Evolutionary conservation across 164 flowering plant species (phyloP), one percentile per base, ranked within the genome.

Genomic region (Vitis rupestris): DNA sequence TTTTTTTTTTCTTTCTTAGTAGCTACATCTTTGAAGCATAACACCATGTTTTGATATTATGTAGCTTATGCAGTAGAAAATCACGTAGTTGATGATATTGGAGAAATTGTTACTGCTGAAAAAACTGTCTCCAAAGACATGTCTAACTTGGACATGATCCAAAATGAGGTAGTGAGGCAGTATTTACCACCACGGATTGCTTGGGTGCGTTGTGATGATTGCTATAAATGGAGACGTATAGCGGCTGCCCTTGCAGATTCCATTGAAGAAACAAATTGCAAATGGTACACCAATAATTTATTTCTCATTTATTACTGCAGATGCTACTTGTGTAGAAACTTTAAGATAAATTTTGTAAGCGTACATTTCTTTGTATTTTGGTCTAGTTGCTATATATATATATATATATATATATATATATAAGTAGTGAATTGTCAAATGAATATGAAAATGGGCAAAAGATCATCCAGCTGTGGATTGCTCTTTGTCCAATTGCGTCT

Each of bases 121-220:
- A 50, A 29, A 54, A 14, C 58, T 75, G 66, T 62, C 54, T 67
- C 70, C 52, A 78, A 63, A 47, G 71, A 69, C 29, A 30, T 72
- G 51, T 58, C 73, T 48, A 61, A 73, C 69, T 53, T 69, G 50
- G 74, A 68, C 47, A 56, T 74, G 76, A 47, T 68, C 58, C 61
- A 78, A 6, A 74, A 58, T 65, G 82, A 64, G 48, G 63, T 62
- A 8, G 64, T 15, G 27, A 78, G 71, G 75, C 84, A 79, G 59
- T 14, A n/a, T 63, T 51, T 50, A 47, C 71, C 77, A 27, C 75
- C 77, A 0, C 82, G 81, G 58, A 83, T 68, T 70, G 99, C 99
- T 66, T 95, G 99, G 99, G 99, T 90, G 70, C 74, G 79, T 15
- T 95, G 99, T 83, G 99, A 95, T 76, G 92, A 84, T 74, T 95